Evolutionary conservation across 1,284 basidiomycete genomes (phyloP), one percentile per base, ranked within the genome.

Genomic region (Xerocomus amazonicus): DNA sequence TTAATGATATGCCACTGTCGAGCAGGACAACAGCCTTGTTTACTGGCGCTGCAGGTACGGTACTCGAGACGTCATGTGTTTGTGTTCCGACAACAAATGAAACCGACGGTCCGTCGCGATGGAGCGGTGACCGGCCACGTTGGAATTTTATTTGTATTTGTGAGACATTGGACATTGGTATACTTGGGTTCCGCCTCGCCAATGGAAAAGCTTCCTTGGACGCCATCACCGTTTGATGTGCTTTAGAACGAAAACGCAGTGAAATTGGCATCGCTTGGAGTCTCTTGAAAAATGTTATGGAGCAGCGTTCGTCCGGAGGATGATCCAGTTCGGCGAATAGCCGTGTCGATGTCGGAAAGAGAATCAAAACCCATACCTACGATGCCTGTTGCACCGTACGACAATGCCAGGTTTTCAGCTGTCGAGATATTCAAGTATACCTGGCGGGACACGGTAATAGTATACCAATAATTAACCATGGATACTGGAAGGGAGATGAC

Each of bases 1-100:
- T 81, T 63, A 81, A 88, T 4, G 87, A 88, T 12, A 87, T 84
- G 13, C 88, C 88, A 54, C 79, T 90, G 63, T 91, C 87, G 48
- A 91, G 73, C 31, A 87, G 71, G 16, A 79, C 77, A 39, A 90
- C 85, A 13, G 85, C 86, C 58, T 81, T 83, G 59, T 82, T 79
- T 26, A 71, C 70, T 7, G 87, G 85, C 1, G 77, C 86, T 28
- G 71, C 72, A 6, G 65, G 40, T n/a, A 89, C 78, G 4, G 63
- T 70, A 28, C 77, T 83, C 10, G 74, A 76, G 4, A 86, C 78
- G 10, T 74, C 59, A 19, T 78, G 65, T 6, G 77, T 73, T 19
- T 73, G 71, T 26, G 68, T 67, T 36, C 79, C 80, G 10, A 87
- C 71, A 45, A 88, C 73, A 46, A 88, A 63, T 14, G 80, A 80